Evolutionary conservation across 2,329 filamentous ascomycete species (phyloP), one percentile per base, ranked within the genome.

Genomic region (Penicillium sp.): DNA sequence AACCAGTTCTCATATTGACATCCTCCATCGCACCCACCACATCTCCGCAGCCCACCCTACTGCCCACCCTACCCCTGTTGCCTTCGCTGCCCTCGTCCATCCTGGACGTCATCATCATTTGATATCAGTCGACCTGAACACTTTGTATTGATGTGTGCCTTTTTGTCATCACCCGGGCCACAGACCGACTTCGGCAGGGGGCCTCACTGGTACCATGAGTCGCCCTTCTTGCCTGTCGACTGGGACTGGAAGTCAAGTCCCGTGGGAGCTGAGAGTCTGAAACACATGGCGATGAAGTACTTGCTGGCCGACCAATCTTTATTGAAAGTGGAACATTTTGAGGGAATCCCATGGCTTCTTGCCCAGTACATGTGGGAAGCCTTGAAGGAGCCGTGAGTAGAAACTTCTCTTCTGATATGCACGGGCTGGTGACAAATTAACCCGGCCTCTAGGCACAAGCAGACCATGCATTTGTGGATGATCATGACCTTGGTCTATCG

Each of bases 351-450:
- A 1, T 72, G 67, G 68, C 43, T 45, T 13, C 45, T 72, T 32
- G 69, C 68, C 1, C 46, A 53, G 28, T 58, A 63, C 27, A 41
- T 73, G 6, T 72, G 69, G 68, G 54, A 66, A 9, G 59, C 54
- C 33, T 41, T 72, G 11, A 45, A 56, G 3, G 48, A 46, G 33
- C 62, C 58, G 70, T 71, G 50, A 46, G 62, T 33, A 5, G 14
- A n/a, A 14, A 13, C 30, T 18, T 16, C 17, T n/a, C 16, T 9
- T 5, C 23, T 16, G 7, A 15, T 17, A 13, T 17, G 19, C 6
- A 21, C 15, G 38, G 21, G 14, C 36, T 7, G 18, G 9, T 5
- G 15, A n/a, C 38, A 38, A 21, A 38, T 17, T 8, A 13, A 3
- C 15, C 28, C 21, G n/a, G 72, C 72, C 40, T 52, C 68, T 16